Conservation (phyloP, 352 stramenopile genomes). For the Globisporangium emineosum region DNA sequence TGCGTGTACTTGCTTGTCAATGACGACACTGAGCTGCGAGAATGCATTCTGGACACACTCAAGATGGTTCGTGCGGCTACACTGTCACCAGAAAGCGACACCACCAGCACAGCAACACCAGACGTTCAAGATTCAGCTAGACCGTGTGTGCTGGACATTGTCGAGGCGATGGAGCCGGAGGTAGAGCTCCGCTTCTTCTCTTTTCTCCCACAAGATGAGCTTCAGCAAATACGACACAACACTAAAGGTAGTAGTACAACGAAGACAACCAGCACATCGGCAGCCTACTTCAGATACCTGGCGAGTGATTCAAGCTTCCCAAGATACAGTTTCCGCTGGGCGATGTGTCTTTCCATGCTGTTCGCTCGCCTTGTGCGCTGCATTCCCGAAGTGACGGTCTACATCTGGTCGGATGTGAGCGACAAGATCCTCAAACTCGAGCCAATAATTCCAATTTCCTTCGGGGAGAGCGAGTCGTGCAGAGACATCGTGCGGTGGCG, state of each 20-base stretch:
- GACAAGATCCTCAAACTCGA: slow-evolving; percentile 65
- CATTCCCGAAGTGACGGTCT: slow-evolving; percentile 51
- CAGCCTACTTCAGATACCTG: slow-evolving; percentile 10
- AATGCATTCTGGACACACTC: slow-evolving; percentile 30
- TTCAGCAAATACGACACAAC: neutral
- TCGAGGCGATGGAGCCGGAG: slow-evolving; percentile 28
- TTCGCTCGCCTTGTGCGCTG: slow-evolving; percentile 36
- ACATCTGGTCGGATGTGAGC: slow-evolving; percentile 63
- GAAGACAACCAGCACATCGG: neutral
- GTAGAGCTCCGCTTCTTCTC: slow-evolving; percentile 30
- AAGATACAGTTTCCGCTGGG: slow-evolving; percentile 54
- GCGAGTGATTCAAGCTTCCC: slow-evolving; percentile 9
- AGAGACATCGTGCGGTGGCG: slow-evolving; percentile 53
- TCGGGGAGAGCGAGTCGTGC: slow-evolving; percentile 9
- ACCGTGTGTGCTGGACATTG: slow-evolving; percentile 16
- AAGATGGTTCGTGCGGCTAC: slow-evolving; percentile 25
- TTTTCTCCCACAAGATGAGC: slow-evolving; percentile 19
- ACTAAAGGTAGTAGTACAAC: neutral
- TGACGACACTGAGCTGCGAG: slow-evolving; percentile 30
- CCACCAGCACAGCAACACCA: neutral
- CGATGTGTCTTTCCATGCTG: slow-evolving; percentile 38
- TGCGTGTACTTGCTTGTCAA: slow-evolving; percentile 56
- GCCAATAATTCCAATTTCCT: slow-evolving; percentile 35
- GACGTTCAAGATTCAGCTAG: neutral
- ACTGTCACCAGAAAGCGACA: neutral